These are phyloP conservation scores for Hamamelis virginiana DNA, from an alignment of 164 flowering plant genomes.

Conservation along the genomic window DNA sequence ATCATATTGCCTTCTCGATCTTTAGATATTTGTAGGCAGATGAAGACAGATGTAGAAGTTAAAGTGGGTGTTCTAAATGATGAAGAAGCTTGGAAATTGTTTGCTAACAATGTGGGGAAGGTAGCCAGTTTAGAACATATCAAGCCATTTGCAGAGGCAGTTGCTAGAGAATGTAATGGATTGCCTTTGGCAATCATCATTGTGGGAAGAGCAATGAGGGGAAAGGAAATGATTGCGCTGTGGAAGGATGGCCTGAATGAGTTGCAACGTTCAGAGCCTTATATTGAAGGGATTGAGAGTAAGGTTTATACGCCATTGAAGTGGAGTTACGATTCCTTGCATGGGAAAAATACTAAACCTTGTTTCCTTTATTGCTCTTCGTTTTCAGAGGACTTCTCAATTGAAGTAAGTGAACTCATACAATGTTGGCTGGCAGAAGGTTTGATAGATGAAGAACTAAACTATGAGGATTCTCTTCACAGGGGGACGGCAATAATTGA, in stretches of 20 bases:
- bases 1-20: too few species aligned
- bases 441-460: too few species aligned
- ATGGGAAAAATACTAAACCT: not conserved
- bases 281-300: not conserved
- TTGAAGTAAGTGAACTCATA: too few species aligned
- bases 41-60: not conserved
- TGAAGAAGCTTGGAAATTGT: constrained; percentile 13
- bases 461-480: too few species aligned
- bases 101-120: constrained; percentile 1
- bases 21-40: too few species aligned
- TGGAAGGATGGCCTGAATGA: not conserved
- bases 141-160: not conserved
- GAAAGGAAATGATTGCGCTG: not conserved
- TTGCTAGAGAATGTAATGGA: not conserved
- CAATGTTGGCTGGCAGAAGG: too few species aligned
- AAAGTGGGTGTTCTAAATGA: constrained; percentile 3
- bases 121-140: not conserved
- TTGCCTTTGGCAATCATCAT: too few species aligned
- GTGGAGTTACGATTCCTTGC: not conserved
- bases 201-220: not conserved
- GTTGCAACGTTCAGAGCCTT: not conserved
- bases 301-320: not conserved
- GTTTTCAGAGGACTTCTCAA: not conserved
- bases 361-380: not conserved
- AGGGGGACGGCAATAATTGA: too few species aligned